Evolutionary conservation across 192 early-diverging fungal species (phyloP).

Genomic region (Rhizoclosmatium sp.): DNA sequence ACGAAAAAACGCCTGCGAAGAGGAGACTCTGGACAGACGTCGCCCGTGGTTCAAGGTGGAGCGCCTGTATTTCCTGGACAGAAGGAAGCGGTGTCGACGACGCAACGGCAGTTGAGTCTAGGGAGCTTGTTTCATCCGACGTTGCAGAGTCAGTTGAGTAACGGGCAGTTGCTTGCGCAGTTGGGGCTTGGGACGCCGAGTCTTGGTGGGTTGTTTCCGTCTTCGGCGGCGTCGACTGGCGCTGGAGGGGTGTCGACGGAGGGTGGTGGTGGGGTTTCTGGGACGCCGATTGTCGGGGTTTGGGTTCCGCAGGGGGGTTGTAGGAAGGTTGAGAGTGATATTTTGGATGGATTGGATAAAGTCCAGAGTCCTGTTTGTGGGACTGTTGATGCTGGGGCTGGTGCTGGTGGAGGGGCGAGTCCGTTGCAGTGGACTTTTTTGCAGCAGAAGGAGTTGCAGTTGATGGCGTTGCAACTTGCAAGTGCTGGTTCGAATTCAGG

Average conservation of each 20-base stretch:
- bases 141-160: constrained; percentile 15
- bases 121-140: constrained; percentile 19
- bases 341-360: neutral
- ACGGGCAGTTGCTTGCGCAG: constrained; percentile 2
- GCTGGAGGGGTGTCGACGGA: neutral
- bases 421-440: neutral
- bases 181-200: neutral
- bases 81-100: neutral
- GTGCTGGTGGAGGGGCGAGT: neutral
- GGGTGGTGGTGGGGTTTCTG: neutral
- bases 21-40: neutral
- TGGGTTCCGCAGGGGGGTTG: neutral
- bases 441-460: constrained; percentile 17
- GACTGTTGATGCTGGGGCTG: neutral
- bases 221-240: neutral
- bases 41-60: neutral
- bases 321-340: neutral
- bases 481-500: neutral
- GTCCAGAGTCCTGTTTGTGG: neutral
- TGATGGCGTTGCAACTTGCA: neutral
- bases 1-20: neutral
- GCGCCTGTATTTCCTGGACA: neutral
- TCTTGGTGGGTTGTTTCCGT: neutral
- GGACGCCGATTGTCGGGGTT: neutral
- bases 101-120: neutral